phyloP scores from a whole-genome alignment of 768 basidiomycete genomes.

The Tubosaeta brunneosetosa region DNA sequence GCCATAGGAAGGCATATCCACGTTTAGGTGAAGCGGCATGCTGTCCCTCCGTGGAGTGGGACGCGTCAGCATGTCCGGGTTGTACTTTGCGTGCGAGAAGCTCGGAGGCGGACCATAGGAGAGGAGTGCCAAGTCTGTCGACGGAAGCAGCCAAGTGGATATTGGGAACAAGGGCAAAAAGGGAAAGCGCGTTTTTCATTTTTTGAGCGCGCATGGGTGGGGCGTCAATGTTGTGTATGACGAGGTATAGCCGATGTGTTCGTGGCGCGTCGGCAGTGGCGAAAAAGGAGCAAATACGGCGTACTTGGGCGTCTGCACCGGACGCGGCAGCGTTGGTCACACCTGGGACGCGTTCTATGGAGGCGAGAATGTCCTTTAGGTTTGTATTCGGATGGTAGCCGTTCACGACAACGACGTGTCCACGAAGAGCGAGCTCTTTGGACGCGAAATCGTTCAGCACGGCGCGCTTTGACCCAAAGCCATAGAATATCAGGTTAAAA shows the following conservation, averaged over 20 bases:
- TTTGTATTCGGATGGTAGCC: slow-evolving; percentile 67
- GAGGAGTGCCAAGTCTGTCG: slow-evolving; percentile 80
- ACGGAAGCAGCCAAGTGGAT: slow-evolving; percentile 83
- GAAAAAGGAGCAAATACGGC: slow-evolving; percentile 64
- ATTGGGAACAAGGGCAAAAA: slow-evolving; percentile 66
- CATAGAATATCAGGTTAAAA: slow-evolving; percentile 86
- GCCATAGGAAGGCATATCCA: slow-evolving; percentile 79
- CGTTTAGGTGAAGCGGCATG: slow-evolving; percentile 25
- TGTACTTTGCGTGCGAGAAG: slow-evolving; percentile 46
- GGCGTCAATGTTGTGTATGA: slow-evolving; percentile 89
- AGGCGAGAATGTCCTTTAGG: slow-evolving; percentile 62
- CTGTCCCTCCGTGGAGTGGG: background rate
- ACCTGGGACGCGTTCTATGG: slow-evolving; percentile 43
- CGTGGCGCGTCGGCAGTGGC: slow-evolving; percentile 31
- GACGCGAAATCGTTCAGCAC: slow-evolving; percentile 73
- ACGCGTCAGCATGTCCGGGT: background rate
- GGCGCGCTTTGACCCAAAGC: slow-evolving; percentile 81
- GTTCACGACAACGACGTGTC: slow-evolving; percentile 75
- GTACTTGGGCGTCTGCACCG: slow-evolving; percentile 56
- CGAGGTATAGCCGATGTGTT: slow-evolving; percentile 57
- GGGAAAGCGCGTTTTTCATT: slow-evolving; percentile 60
- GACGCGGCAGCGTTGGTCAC: slow-evolving; percentile 9
- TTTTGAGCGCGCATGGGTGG: slow-evolving; percentile 61
- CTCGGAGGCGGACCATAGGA: slow-evolving; percentile 79
- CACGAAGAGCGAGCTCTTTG: slow-evolving; percentile 48